Evolutionary conservation across 768 basidiomycete genomes (phyloP).

Genomic region (Lanmaoa rubissima): DNA sequence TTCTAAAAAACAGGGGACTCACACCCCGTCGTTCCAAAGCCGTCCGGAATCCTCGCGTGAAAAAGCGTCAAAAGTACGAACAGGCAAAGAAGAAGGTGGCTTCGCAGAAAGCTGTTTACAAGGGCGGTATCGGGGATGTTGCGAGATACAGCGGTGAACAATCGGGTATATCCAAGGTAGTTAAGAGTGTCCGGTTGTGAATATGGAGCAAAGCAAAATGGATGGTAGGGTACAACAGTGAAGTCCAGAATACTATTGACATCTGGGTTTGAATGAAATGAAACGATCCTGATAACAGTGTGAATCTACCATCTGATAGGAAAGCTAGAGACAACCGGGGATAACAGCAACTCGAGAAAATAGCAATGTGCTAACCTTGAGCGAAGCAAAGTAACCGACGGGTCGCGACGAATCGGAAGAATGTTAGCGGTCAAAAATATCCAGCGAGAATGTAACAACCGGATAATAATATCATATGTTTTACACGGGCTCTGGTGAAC

Average conservation of each 20-base stretch:
- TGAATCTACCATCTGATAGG: slow-evolving; percentile 14
- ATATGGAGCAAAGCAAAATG: slow-evolving; percentile 5
- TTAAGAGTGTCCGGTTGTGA: slow-evolving; percentile 79
- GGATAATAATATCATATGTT: slow-evolving; percentile 26
- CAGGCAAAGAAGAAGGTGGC: slow-evolving; percentile 91
- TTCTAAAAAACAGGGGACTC: slow-evolving; percentile 91
- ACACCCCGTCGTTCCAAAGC: slow-evolving; percentile 87
- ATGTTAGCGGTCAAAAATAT: slow-evolving; percentile 9
- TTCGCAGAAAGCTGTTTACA: slow-evolving; percentile 91
- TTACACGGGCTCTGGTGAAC: slow-evolving; percentile 20
- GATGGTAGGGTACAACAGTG: slow-evolving; percentile 11
- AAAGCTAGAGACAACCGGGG: slow-evolving; percentile 2
- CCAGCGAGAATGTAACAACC: slow-evolving; percentile 9
- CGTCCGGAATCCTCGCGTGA: slow-evolving; percentile 95
- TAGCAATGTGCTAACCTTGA: slow-evolving; percentile 20
- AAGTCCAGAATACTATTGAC: slow-evolving; percentile 8
- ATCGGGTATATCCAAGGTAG: slow-evolving; percentile 87
- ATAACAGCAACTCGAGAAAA: slow-evolving; percentile 6
- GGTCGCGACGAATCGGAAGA: slow-evolving; percentile 1
- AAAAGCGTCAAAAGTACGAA: slow-evolving; percentile 91
- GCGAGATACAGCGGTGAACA: slow-evolving; percentile 88
- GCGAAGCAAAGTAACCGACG: neutral
- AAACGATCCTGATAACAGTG: slow-evolving; percentile 4
- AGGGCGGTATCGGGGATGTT: slow-evolving; percentile 73
- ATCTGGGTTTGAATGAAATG: slow-evolving; percentile 16